Base-by-base conservation (phyloP, 176 grass and related monocot genomes). In the Triticum timopheevii region DNA sequence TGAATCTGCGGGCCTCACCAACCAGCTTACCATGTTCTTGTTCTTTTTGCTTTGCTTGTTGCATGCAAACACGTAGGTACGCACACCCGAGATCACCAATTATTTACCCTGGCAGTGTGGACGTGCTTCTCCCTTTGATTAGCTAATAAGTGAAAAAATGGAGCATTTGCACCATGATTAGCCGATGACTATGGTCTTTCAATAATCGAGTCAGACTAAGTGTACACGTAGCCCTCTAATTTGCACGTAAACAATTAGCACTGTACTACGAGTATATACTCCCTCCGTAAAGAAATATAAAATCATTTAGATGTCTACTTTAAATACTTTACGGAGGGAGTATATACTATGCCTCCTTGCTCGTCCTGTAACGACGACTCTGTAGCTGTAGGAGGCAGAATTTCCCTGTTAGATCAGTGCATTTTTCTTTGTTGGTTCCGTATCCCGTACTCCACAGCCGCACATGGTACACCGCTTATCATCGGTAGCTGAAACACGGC, bases 371-470 rank as follows among this genome's bases (percentile, higher is more conserved):
- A 80, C 49, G 49, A 80, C 49, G 49, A 80, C 15, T 6, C 11
- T 33, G 27, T 45, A 24, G 12, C 15, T 1, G 4, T 59, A 0
- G 1, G 3, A 20, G 11, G 23, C n/a, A 40, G 15, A 13, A 73
- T 40, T 62, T 74, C 20, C 23, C 23, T 40, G n/a, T 35, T 15
- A 5, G 58, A 56, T 27, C 23, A 47, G 8, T 13, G 27, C 64
- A 11, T 34, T 70, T 81, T n/a, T 59, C 22, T 62, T 4, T 7
- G 6, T 2, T 64, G 3, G 63, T 38, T 52, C 28, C 88, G 72
- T 90, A 39, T 27, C 40, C 10, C 27, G 1, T 12, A 78, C 87
- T 79, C 80, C 70, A 69, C 16, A 72, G 11, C 69, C 69, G 40
- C 24, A 36, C 20, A 54, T 54, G 16, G 50, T 42, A 7, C 33